Evolutionary conservation across 352 stramenopile species (phyloP).

Genomic region (Phytopythium helicoides): DNA sequence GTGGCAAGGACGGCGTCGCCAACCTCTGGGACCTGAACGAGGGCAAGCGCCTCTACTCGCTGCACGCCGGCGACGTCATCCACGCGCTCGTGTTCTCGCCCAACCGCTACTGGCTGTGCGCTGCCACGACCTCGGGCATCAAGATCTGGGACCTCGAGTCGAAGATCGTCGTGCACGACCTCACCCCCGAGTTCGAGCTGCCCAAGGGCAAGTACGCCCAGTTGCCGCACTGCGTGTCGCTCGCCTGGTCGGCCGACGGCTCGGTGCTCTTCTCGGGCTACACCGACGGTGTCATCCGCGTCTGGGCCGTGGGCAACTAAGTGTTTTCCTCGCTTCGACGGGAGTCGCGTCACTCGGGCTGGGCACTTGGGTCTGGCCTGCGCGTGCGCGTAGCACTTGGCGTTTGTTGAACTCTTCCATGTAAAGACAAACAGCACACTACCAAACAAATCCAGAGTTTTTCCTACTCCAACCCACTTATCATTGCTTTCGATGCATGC

Average conservation of each 20-base stretch:
- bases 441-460: too few relatives aligned
- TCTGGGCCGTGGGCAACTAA: constrained; percentile 92
- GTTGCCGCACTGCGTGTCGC: constrained; percentile 95
- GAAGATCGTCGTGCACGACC: constrained; percentile 98
- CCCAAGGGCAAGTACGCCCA: constrained; percentile 93
- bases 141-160: constrained; percentile 99
- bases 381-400: constrained; percentile 9
- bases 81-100: constrained; percentile 98
- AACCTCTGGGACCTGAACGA: constrained; percentile 99
- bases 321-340: constrained; percentile 8
- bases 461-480: too few relatives aligned
- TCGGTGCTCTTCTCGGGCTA: constrained; percentile 99
- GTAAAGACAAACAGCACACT: too few relatives aligned
- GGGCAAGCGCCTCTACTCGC: constrained; percentile 99
- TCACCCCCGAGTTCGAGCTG: constrained; percentile 91
- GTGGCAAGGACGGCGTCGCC: constrained; percentile 99
- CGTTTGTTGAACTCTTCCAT: background rate
- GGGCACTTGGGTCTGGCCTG: constrained; percentile 1
- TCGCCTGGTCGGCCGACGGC: constrained; percentile 98
- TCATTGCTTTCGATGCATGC: too few relatives aligned
- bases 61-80: constrained; percentile 98
- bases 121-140: constrained; percentile 97
- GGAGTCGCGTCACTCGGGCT: background rate
- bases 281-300: constrained; percentile 98
- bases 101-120: constrained; percentile 99